These are phyloP conservation scores for Colletotrichum magnum DNA, from an alignment of 2,329 filamentous ascomycete genomes.

Conservation along the genomic window DNA sequence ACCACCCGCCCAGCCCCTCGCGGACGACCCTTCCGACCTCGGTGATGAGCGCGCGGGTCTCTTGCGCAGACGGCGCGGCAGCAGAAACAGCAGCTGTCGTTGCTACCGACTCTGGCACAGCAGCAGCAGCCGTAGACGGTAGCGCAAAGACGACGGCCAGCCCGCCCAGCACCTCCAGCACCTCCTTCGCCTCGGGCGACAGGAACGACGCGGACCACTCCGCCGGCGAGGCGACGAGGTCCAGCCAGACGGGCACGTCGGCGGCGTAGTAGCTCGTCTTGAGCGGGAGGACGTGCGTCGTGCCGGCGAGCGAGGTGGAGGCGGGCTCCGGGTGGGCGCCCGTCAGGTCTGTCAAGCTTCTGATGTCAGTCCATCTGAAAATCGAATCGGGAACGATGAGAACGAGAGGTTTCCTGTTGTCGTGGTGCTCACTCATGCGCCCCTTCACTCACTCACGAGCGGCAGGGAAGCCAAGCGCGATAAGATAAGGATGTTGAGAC, in stretches of 20 bases:
- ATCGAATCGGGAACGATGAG: too few relatives aligned
- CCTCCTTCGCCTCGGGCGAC: constrained; percentile 72
- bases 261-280: constrained; percentile 74
- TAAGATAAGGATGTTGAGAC: constrained; percentile 18
- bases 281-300: constrained; percentile 69
- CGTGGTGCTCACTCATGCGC: not conserved
- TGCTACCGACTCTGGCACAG: not conserved
- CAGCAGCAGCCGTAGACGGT: not conserved
- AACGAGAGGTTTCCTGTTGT: too few relatives aligned
- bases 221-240: constrained; percentile 65
- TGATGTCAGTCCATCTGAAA: constrained; percentile 29
- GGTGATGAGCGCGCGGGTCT: constrained; percentile 59
- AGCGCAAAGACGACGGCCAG: constrained; percentile 66
- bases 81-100: not conserved
- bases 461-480: constrained; percentile 7
- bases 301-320: constrained; percentile 67
- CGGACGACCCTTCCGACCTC: constrained; percentile 69
- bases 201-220: constrained; percentile 74
- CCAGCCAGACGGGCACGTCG: constrained; percentile 76
- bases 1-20: constrained; percentile 71
- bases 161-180: constrained; percentile 72
- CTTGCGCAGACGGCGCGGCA: constrained; percentile 33
- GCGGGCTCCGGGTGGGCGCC: constrained; percentile 58
- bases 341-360: constrained; percentile 62
- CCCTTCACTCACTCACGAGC: not conserved